A percentile compares a stretch with the other conserved stretches of the same genome.
Conservation (phyloP, 2,329 filamentous ascomycete genomes). For the Didymella lethalis region DNA sequence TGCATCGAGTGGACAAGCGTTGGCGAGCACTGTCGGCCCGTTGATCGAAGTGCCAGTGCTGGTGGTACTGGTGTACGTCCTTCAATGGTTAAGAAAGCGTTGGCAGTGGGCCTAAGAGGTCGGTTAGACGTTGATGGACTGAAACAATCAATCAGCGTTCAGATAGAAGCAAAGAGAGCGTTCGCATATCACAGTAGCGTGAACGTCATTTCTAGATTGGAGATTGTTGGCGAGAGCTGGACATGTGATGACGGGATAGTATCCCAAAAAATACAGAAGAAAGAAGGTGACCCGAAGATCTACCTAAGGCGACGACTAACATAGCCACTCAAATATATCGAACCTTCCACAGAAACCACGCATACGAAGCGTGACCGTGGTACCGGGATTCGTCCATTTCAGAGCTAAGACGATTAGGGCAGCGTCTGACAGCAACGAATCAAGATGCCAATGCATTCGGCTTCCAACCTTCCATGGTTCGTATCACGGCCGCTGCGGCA, state of each 20-base stretch:
- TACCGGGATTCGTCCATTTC: slow-evolving; percentile 13
- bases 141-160: background rate
- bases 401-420: background rate
- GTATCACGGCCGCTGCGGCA: slow-evolving; percentile 16
- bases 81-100: slow-evolving; percentile 65
- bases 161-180: background rate
- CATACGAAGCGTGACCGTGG: slow-evolving; percentile 12
- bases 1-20: slow-evolving; percentile 76
- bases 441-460: background rate
- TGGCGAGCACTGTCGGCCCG: slow-evolving; percentile 84
- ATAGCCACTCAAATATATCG: slow-evolving; percentile 11
- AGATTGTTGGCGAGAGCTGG: background rate
- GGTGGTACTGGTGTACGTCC: slow-evolving; percentile 76
- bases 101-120: slow-evolving; percentile 58
- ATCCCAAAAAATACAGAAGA: background rate
- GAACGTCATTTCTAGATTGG: background rate
- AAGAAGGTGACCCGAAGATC: slow-evolving; percentile 12
- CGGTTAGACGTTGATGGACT: slow-evolving; percentile 2
- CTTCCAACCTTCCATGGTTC: slow-evolving; percentile 7
- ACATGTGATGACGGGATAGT: slow-evolving; percentile 7
- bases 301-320: background rate
- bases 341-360: slow-evolving; percentile 11
- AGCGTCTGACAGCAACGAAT: slow-evolving; percentile 14
- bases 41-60: slow-evolving; percentile 87
- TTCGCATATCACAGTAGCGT: slow-evolving; percentile 2